phyloP scores from a whole-genome alignment of 202 grass and related monocot species.

The Digitaria exilis region DNA sequence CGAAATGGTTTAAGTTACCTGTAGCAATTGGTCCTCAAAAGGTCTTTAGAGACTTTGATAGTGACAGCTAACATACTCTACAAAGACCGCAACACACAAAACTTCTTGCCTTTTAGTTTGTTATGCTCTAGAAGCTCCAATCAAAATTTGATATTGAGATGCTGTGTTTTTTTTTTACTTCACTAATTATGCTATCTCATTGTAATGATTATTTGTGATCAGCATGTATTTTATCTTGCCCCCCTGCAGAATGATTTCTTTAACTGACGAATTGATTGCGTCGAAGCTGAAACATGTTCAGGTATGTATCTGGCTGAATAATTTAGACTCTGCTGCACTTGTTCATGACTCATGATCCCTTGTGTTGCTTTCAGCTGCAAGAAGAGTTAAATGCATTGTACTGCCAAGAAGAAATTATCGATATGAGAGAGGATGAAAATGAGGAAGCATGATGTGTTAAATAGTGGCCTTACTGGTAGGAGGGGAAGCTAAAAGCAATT shows the following conservation, averaged over 20 bases:
- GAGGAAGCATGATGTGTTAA: slow-evolving; percentile 48
- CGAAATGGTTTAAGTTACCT: not conserved
- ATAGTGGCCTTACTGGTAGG: not conserved
- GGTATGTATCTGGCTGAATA: slow-evolving; percentile 42
- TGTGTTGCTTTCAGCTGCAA: slow-evolving; percentile 68
- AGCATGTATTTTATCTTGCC: slow-evolving; percentile 18
- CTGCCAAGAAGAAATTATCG: slow-evolving; percentile 64
- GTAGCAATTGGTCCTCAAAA: not conserved
- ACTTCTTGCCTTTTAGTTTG: not conserved
- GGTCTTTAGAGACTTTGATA: not conserved
- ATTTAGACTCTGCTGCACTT: not conserved
- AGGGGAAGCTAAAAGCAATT: slow-evolving; percentile 33
- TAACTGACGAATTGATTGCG: slow-evolving; percentile 78
- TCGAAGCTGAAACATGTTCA: slow-evolving; percentile 80
- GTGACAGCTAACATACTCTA: not conserved
- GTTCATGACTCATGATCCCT: not conserved
- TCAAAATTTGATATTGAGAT: slow-evolving; percentile 1
- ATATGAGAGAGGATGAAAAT: slow-evolving; percentile 57
- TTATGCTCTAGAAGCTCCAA: not conserved
- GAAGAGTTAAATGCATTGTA: slow-evolving; percentile 79
- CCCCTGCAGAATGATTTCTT: slow-evolving; percentile 78
- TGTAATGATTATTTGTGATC: not conserved
- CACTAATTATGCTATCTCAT: not conserved
- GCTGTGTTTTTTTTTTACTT: not conserved
- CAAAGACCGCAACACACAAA: not conserved